Conservation (phyloP, 179 eudicot species). For the Silene noctiflora region DNA sequence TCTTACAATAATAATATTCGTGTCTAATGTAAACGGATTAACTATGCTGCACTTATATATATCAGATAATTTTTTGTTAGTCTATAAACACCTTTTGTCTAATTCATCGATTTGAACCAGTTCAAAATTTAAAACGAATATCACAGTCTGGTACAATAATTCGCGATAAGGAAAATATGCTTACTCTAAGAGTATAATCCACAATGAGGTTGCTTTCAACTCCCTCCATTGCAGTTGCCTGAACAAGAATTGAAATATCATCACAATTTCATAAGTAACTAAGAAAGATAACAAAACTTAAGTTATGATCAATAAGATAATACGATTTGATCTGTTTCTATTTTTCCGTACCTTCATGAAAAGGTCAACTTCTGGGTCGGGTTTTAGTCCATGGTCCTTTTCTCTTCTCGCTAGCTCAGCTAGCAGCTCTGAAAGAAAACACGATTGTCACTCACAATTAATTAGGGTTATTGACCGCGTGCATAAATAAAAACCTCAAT, state of each 20-base stretch:
- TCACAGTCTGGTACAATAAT: too few relatives aligned
- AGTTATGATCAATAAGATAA: neutral
- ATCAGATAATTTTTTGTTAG: too few relatives aligned
- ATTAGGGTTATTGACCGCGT: too few relatives aligned
- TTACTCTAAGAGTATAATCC: conserved; percentile 79
- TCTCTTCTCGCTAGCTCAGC: conserved; percentile 43
- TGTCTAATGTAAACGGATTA: too few relatives aligned
- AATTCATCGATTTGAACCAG: too few relatives aligned
- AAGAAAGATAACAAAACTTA: neutral
- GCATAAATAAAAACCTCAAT: neutral
- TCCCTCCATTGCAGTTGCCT: conserved; percentile 91
- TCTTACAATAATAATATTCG: too few relatives aligned
- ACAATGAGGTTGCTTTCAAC: conserved; percentile 78
- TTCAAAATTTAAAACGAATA: neutral
- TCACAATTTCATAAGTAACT: neutral
- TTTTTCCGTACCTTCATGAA: conserved; percentile 41
- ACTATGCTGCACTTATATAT: too few relatives aligned
- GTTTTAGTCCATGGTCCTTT: conserved; percentile 38
- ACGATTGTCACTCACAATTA: neutral
- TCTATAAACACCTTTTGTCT: too few relatives aligned
- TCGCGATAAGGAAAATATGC: neutral
- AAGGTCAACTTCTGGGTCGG: conserved; percentile 51
- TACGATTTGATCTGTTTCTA: neutral
- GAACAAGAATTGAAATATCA: conserved; percentile 7
- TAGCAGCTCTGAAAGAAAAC: conserved; percentile 30